Conservation (phyloP, 2,329 filamentous ascomycete species). For the Penicillium sp. region DNA sequence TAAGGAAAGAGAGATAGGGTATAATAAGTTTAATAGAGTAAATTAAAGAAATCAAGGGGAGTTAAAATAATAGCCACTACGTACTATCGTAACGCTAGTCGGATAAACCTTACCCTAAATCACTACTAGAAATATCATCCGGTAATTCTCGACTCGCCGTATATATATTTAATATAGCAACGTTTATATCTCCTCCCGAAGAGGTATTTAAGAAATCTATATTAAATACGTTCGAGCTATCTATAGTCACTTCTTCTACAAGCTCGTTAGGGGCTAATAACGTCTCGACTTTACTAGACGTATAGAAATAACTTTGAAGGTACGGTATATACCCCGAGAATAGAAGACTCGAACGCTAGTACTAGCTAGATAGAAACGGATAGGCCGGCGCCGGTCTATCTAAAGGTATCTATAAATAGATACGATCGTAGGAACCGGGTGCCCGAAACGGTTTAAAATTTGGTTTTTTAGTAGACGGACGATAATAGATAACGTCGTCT, state of each 20-base stretch:
- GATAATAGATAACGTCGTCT: slow-evolving; percentile 6
- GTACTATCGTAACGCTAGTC: neutral
- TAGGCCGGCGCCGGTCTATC: neutral
- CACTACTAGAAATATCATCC: slow-evolving; percentile 2
- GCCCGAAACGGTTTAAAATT: neutral
- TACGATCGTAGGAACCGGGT: neutral
- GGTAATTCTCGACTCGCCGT: slow-evolving; percentile 2
- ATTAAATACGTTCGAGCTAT: neutral
- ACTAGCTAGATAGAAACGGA: slow-evolving; percentile 1
- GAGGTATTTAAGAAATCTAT: slow-evolving; percentile 2
- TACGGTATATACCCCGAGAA: slow-evolving; percentile 1
- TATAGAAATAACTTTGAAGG: neutral
- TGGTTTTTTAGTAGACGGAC: slow-evolving; percentile 1
- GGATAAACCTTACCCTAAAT: neutral
- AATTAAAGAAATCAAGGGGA: slow-evolving; percentile 1
- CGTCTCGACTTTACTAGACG: neutral
- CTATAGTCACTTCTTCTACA: slow-evolving; percentile 3
- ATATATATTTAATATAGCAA: slow-evolving; percentile 1
- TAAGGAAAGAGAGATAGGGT: slow-evolving; percentile 1
- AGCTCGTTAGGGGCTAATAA: slow-evolving; percentile 2
- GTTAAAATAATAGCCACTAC: slow-evolving; percentile 1
- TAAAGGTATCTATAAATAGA: neutral
- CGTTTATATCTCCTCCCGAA: neutral
- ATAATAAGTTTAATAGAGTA: neutral
- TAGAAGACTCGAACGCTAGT: neutral